These are phyloP conservation scores for Salvia splendens DNA, from an alignment of 257 asterid genomes.

Conservation along the genomic window DNA sequence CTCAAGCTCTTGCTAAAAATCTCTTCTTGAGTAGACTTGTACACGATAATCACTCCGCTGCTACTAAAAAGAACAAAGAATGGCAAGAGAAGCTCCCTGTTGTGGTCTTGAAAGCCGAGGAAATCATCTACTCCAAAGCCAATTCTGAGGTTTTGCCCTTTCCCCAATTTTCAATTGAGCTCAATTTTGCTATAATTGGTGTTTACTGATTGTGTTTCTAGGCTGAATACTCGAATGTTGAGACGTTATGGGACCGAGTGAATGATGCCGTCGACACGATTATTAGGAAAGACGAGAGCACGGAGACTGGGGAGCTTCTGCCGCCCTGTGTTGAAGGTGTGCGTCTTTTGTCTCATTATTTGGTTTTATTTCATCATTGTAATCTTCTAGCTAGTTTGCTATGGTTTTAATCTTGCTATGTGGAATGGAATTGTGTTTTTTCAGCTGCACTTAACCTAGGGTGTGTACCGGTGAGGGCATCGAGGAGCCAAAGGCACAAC, in stretches of 20 bases:
- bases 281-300: constrained; percentile 70
- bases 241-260: constrained; percentile 80
- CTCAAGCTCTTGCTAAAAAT: background rate
- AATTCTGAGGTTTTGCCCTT: constrained; percentile 63
- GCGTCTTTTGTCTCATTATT: constrained; percentile 11
- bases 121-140: constrained; percentile 86
- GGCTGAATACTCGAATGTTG: constrained; percentile 74
- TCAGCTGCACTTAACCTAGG: constrained; percentile 93
- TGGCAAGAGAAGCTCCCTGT: constrained; percentile 85
- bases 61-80: constrained; percentile 49
- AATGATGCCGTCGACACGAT: constrained; percentile 82
- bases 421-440: constrained; percentile 21
- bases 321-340: constrained; percentile 97
- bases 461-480: constrained; percentile 71
- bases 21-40: constrained; percentile 48
- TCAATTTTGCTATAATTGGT: background rate
- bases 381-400: constrained; percentile 1
- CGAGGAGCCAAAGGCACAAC: constrained; percentile 79
- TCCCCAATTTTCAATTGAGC: background rate
- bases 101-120: constrained; percentile 82
- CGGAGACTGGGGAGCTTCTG: constrained; percentile 72
- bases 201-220: constrained; percentile 25
- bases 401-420: constrained; percentile 4
- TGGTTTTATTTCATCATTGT: constrained; percentile 4
- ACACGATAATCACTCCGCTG: constrained; percentile 38